Evolutionary conservation across 192 early-diverging fungal genomes (phyloP).

Genomic region (Coemansia sp.): DNA sequence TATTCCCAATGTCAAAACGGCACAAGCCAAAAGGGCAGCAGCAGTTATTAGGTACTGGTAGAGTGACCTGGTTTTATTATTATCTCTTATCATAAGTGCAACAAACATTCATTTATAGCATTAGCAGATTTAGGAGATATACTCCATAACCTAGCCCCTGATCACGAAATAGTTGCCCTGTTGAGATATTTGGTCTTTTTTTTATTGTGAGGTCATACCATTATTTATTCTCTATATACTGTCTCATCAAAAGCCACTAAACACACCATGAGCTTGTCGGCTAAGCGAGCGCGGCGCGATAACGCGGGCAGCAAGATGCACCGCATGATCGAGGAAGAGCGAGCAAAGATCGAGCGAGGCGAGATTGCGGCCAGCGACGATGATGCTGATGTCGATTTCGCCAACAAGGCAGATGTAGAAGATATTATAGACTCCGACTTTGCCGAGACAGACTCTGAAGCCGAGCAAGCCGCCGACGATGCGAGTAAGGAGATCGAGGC

Average conservation of each 20-base stretch:
- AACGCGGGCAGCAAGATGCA: constrained; percentile 54
- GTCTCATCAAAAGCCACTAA: not conserved
- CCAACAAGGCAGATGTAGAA: constrained; percentile 26
- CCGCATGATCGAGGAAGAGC: constrained; percentile 45
- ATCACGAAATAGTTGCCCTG: too few species aligned
- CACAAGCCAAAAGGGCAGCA: not conserved
- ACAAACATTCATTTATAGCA: too few species aligned
- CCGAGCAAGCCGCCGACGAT: constrained; percentile 28
- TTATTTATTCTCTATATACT: too few species aligned
- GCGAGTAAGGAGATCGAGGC: constrained; percentile 32
- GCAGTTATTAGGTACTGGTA: not conserved
- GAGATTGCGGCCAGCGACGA: constrained; percentile 40
- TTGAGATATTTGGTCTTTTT: not conserved
- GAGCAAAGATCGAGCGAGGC: constrained; percentile 43
- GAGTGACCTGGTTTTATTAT: not conserved
- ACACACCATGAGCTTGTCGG: not conserved
- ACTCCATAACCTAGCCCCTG: too few species aligned
- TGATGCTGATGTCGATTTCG: constrained; percentile 48
- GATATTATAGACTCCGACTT: constrained; percentile 49
- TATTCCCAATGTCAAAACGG: not conserved
- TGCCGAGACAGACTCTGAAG: constrained; percentile 52
- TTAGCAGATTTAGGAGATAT: too few species aligned
- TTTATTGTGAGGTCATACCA: not conserved
- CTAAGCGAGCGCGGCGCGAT: constrained; percentile 38
- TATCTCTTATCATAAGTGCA: too few species aligned